Evolutionary conservation across 129 eudicot genomes (phyloP), one percentile per base, ranked within the genome.

Genomic region (Pulicaria dysenterica): DNA sequence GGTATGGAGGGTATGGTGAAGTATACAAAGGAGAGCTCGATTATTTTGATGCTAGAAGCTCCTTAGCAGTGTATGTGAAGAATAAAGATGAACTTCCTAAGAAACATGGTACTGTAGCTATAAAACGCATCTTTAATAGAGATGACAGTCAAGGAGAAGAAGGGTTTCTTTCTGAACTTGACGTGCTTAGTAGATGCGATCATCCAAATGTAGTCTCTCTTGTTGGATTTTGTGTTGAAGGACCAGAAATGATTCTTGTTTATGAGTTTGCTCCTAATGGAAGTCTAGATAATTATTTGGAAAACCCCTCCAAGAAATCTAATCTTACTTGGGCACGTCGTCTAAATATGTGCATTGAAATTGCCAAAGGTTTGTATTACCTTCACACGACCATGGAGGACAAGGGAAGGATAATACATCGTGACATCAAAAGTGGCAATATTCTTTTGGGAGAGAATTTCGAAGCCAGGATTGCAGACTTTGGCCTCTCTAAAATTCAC

Each of bases 161-260:
- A 11, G 40, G 54, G 41, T 64, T 64, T 8, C 38, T 43, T 2
- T 38, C 69, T 0, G 69, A 64, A 64, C 69, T 64, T 41, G 16
- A 64, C 6, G 1, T 41, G 7, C 48, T 64, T 17, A 16, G 1
- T 64, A 43, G 6, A 64, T 64, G 69, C 16, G 40, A 17, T 40
- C 14, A 64, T 64, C 69, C 51, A 5, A 9, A 64, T 7, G 8
- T 64, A 42, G 6, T 64, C 5, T 17, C 51, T 43, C 53, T 64
- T 42, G 51, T 64, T 8, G 69, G 69, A 43, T 64, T 43, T 64
- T 64, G 53, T 45, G 17, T 44, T 65, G 42, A 65, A 43, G 56
- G 6, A 44, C 12, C 15, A 9, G 70, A 65, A 45, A 19, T 5
- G 7, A 31, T 65, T 65, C 55, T 65, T 19, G 56, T 65, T 9